phyloP scores from a whole-genome alignment of 2,329 filamentous ascomycete genomes.

The Penicillium sp. region DNA sequence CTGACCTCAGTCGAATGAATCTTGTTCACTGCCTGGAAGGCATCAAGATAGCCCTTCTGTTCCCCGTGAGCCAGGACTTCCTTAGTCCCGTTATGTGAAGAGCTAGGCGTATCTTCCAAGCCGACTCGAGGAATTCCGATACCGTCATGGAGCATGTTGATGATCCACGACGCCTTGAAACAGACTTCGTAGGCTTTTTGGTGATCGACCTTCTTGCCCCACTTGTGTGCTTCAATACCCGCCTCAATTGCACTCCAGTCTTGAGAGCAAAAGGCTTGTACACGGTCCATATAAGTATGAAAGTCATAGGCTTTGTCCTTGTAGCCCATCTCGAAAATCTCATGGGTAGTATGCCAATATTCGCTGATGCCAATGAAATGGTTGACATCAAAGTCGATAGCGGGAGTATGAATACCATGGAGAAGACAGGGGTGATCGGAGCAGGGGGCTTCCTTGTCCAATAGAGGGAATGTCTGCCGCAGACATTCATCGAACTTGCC shows the following conservation, averaged over 20 bases:
- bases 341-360: slow-evolving; percentile 98
- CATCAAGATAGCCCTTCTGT: slow-evolving; percentile 68
- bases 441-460: slow-evolving; percentile 85
- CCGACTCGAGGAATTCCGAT: slow-evolving; percentile 87
- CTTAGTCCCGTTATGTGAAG: slow-evolving; percentile 64
- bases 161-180: slow-evolving; percentile 97
- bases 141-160: slow-evolving; percentile 91
- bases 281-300: slow-evolving; percentile 76
- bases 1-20: slow-evolving; percentile 87
- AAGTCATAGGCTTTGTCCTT: slow-evolving; percentile 82
- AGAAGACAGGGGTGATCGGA: slow-evolving; percentile 77
- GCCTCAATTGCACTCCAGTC: slow-evolving; percentile 72
- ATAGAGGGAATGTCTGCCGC: slow-evolving; percentile 70
- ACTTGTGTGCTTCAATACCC: slow-evolving; percentile 60
- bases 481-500: slow-evolving; percentile 84
- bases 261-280: slow-evolving; percentile 76
- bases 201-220: slow-evolving; percentile 66
- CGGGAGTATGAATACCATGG: slow-evolving; percentile 85
- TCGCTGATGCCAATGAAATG: slow-evolving; percentile 97
- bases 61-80: slow-evolving; percentile 62
- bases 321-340: slow-evolving; percentile 74
- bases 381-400: slow-evolving; percentile 94
- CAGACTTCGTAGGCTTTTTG: slow-evolving; percentile 80
- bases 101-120: slow-evolving; percentile 56
- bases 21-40: slow-evolving; percentile 90